Conservation (phyloP, 345 rosid species). For the Luvunga scandens region DNA sequence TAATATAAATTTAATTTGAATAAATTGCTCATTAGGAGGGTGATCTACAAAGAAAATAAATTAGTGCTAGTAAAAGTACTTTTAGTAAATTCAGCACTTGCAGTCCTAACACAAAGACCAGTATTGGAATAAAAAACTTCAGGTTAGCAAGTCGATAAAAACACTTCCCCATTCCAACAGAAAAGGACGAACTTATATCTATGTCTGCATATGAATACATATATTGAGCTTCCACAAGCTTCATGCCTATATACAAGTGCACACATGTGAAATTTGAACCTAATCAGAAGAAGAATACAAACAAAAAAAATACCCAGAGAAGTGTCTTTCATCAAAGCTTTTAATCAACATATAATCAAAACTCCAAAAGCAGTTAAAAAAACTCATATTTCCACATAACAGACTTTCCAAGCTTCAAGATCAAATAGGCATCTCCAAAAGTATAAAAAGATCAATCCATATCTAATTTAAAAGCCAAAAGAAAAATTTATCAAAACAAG, state of each 20-base stretch:
- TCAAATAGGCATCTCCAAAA: slow-evolving; percentile 10
- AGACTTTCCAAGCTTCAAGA: slow-evolving; percentile 13
- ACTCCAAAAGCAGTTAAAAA: not conserved
- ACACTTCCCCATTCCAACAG: not conserved
- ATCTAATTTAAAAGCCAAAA: not conserved
- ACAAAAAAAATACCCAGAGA: not conserved
- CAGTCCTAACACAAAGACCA: not conserved
- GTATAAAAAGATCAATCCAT: not conserved
- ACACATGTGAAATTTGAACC: slow-evolving; percentile 2
- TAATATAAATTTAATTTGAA: not conserved
- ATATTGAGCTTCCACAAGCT: not conserved
- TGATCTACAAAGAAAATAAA: not conserved
- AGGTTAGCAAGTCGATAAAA: not conserved
- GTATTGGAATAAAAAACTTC: not conserved
- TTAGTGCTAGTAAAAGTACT: not conserved
- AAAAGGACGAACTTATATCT: not conserved
- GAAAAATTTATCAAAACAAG: not conserved
- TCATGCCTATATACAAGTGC: not conserved
- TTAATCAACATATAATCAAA: not conserved
- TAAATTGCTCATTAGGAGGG: not conserved
- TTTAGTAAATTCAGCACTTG: not conserved
- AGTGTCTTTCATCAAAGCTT: not conserved
- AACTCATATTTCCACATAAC: slow-evolving; percentile 3
- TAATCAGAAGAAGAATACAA: not conserved
- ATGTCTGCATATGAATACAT: not conserved